phyloP scores from a whole-genome alignment of 441 rosid genomes.

The Omphalea diandra region DNA sequence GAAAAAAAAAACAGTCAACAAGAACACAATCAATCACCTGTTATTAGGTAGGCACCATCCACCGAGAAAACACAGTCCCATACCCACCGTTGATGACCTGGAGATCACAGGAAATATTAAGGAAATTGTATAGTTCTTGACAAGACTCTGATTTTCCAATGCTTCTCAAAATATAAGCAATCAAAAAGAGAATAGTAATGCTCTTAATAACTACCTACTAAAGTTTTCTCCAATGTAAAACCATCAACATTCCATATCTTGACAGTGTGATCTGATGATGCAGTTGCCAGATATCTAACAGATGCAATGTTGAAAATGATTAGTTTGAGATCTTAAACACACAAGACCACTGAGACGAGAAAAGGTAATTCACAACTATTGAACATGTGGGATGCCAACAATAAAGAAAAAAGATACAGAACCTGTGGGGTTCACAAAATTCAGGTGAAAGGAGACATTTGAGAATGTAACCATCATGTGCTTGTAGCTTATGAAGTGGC shows the following conservation, averaged over 20 bases:
- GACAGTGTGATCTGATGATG: constrained; percentile 93
- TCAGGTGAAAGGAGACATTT: constrained; percentile 94
- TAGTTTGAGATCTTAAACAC: constrained; percentile 9
- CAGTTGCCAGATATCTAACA: constrained; percentile 85
- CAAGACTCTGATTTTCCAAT: neutral
- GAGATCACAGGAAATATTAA: constrained; percentile 20
- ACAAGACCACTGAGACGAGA: constrained; percentile 2
- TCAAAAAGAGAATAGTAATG: no score
- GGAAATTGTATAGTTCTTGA: neutral
- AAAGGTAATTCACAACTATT: no score
- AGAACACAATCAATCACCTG: constrained; percentile 38
- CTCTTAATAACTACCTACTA: constrained; percentile 44
- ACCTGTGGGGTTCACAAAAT: constrained; percentile 79
- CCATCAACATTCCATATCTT: constrained; percentile 99
- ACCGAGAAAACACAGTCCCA: constrained; percentile 99
- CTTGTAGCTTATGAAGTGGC: constrained; percentile 96
- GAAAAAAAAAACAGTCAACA: neutral
- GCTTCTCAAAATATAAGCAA: neutral
- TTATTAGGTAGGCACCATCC: constrained; percentile 90
- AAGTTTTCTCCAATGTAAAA: constrained; percentile 82
- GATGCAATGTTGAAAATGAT: constrained; percentile 7
- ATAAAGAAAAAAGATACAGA: constrained; percentile 6
- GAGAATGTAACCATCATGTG: constrained; percentile 83
- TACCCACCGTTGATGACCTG: constrained; percentile 96
- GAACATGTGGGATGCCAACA: neutral